Percentiles rank a stretch among this genome's conserved stretches.
Conservation (phyloP, 2,329 filamentous ascomycete genomes). For the Pseudodiploospora longispora region DNA sequence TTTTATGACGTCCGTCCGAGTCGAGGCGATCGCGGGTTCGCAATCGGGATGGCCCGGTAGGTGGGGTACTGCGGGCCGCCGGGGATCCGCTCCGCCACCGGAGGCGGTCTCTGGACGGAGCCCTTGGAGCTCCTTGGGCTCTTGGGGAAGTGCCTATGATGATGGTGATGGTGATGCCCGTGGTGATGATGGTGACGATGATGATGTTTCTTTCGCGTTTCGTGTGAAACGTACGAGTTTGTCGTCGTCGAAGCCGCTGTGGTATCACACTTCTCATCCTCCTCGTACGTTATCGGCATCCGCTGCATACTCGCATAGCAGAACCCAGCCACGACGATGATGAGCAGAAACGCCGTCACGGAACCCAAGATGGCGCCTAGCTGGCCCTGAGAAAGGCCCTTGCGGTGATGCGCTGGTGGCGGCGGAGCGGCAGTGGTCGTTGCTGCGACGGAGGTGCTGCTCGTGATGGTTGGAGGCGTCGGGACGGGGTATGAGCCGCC, state of each 20-base stretch:
- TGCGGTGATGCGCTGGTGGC: conserved; percentile 4
- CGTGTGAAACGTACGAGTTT: neutral
- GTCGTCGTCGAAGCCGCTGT: neutral
- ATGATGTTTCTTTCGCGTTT: neutral
- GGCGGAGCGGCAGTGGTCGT: conserved; percentile 1
- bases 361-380: conserved; percentile 34
- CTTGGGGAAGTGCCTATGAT: too few species aligned
- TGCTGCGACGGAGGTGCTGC: neutral
- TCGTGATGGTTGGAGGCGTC: conserved; percentile 8
- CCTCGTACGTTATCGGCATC: conserved; percentile 1
- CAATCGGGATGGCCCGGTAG: conserved; percentile 24
- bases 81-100: conserved; percentile 19
- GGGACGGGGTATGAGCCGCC: conserved; percentile 9
- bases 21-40: conserved; percentile 19
- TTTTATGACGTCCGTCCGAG: neutral
- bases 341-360: conserved; percentile 27
- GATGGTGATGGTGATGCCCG: too few species aligned
- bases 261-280: conserved; percentile 1
- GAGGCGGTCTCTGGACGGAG: conserved; percentile 10
- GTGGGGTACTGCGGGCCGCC: conserved; percentile 26
- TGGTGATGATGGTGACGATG: neutral
- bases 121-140: too few species aligned
- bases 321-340: conserved; percentile 24
- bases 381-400: conserved; percentile 25
- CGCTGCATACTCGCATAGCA: conserved; percentile 15